Evolutionary conservation across 495 filamentous ascomycete genomes (phyloP).

Genomic region (Neurospora tetraspora): DNA sequence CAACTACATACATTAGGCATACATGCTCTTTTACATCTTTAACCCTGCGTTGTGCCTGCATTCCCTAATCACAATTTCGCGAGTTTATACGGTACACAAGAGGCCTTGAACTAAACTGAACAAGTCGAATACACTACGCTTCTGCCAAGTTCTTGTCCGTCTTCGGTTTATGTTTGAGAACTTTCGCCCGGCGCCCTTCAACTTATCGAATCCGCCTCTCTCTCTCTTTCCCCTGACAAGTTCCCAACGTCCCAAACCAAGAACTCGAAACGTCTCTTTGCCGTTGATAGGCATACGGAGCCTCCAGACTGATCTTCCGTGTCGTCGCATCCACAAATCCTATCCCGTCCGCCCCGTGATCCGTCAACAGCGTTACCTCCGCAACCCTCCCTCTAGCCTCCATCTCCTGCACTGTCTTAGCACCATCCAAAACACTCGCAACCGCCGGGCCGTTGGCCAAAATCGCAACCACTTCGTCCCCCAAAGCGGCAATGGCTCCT

Average conservation of each 20-base stretch:
- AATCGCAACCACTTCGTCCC: not conserved
- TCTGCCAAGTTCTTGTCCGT: not conserved
- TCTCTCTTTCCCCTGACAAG: not conserved
- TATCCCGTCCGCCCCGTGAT: not conserved
- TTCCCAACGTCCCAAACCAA: not conserved
- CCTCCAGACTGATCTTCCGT: too few relatives aligned
- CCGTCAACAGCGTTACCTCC: not conserved
- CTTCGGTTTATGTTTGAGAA: not conserved
- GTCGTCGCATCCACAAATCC: not conserved
- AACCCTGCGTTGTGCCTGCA: too few relatives aligned
- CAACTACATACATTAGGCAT: too few relatives aligned
- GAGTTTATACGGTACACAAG: too few relatives aligned
- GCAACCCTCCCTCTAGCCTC: not conserved
- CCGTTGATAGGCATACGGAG: not conserved
- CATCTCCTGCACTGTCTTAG: not conserved
- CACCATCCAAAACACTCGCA: not conserved
- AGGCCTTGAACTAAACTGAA: too few relatives aligned
- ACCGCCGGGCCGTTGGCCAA: not conserved
- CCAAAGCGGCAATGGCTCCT: not conserved
- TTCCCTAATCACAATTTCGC: too few relatives aligned
- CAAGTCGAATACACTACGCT: too few relatives aligned
- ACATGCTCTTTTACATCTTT: too few relatives aligned
- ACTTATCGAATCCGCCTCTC: not conserved
- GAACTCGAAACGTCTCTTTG: not conserved
- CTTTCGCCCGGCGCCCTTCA: not conserved